Evolutionary conservation across 176 grass and related monocot species (phyloP).

Genomic region (Panicum miliaceum): DNA sequence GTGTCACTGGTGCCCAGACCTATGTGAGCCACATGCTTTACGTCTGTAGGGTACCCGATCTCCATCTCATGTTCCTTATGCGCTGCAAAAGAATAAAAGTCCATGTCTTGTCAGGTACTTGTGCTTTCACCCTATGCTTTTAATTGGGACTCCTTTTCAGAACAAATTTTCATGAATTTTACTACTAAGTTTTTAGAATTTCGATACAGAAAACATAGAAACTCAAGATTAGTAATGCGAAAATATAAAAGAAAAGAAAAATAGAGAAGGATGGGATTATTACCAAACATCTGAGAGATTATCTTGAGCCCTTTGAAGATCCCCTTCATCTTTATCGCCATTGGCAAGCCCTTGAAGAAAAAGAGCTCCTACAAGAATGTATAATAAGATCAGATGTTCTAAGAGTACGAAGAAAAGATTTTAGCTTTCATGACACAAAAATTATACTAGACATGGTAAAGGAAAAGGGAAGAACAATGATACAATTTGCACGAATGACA

Average conservation of each 20-base stretch:
- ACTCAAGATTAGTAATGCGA: not conserved
- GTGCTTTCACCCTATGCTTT: not conserved
- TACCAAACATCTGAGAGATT: constrained; percentile 91
- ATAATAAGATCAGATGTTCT: constrained; percentile 13
- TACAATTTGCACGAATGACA: not conserved
- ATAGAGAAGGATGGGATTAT: constrained; percentile 25
- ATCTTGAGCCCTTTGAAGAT: constrained; percentile 84
- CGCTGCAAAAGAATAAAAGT: constrained; percentile 46
- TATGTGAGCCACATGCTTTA: constrained; percentile 93
- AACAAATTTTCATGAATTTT: not conserved
- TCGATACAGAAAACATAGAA: not conserved
- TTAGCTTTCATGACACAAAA: not conserved
- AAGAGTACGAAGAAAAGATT: not conserved
- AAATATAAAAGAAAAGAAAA: not conserved
- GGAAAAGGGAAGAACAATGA: not conserved
- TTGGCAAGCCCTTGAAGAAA: not conserved
- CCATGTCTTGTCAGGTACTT: not conserved
- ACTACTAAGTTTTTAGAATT: not conserved
- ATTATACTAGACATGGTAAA: not conserved
- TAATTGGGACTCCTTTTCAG: not conserved
- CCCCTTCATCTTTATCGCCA: constrained; percentile 88
- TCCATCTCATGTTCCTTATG: constrained; percentile 93
- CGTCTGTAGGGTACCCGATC: constrained; percentile 92
- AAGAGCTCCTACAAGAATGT: constrained; percentile 39
- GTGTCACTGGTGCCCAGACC: constrained; percentile 63